Base-by-base conservation (phyloP, 352 stramenopile species). In the Phytophthora lateralis region DNA sequence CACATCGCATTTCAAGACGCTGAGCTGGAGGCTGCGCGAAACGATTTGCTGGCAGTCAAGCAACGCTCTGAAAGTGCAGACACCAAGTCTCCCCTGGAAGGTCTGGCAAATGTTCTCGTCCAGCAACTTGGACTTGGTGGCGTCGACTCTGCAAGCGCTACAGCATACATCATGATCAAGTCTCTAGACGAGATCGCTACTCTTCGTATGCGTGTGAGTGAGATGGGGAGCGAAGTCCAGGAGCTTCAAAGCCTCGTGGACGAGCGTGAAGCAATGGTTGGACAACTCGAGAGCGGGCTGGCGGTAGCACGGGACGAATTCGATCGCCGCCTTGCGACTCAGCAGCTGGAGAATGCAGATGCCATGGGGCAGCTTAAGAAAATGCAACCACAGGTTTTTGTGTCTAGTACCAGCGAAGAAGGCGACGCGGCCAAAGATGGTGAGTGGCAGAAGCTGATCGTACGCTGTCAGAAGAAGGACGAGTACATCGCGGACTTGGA, bases 1-100 rank as follows among this genome's bases (percentile, higher is more conserved):
- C 86, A 93, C 50, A 91, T 95, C 26, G 69, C 80, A 6, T 95
- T 95, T 55, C 86, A 95, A 48, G 86, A 95, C 48, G 70, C 82
- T 0, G 80, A 95, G 57, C 54, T 95, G 17, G 60, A 60, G 15
- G 47, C 73, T 29, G 82, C 84, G 4, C 61, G 80, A 2, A 76
- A 82, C 27, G 82, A 90, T 44, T 56, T 90, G n/a, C 29, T 72
- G 32, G 21, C 66, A n/a, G 76, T 89, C 30, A 79, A 86, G 47
- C 56, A 76, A 35, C 65, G 61, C 1, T 67, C 76, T 0, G 69
- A 82, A 20, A 60, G 58, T 5, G 45, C 8, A 3, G 55, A 86
- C 14, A 48, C 85, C 9, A 70, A 64, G 34, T 88, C 78, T 0
- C 80, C 81, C 0, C 50, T 93, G 10, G 78, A 90, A 17, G 55